These are phyloP conservation scores for Venturia nashicola DNA, from an alignment of 2,329 filamentous ascomycete species.

Conservation along the genomic window DNA sequence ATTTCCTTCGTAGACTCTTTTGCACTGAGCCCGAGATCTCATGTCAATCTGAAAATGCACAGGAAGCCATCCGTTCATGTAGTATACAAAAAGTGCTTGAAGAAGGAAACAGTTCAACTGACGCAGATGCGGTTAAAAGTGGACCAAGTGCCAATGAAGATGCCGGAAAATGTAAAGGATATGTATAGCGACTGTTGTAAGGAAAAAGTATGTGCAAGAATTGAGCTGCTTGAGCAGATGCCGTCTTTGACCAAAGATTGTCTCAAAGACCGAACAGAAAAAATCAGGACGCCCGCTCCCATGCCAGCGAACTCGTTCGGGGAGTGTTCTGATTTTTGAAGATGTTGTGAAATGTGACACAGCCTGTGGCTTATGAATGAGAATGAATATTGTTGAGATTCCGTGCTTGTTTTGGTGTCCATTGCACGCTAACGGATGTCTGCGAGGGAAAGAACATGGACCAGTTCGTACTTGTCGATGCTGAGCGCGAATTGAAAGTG, in stretches of 20 bases:
- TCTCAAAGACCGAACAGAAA: neutral
- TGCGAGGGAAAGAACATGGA: neutral
- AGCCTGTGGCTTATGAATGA: neutral
- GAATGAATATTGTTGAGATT: neutral
- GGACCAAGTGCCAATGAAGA: neutral
- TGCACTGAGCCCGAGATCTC: neutral
- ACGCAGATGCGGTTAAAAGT: neutral
- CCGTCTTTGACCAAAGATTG: neutral
- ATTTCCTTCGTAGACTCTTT: neutral
- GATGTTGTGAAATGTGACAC: neutral
- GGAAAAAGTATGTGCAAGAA: neutral
- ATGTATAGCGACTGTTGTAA: neutral
- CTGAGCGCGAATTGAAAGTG: neutral
- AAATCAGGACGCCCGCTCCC: neutral
- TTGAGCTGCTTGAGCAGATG: neutral
- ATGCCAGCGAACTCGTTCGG: neutral
- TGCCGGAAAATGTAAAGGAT: neutral
- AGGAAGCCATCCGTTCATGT: neutral
- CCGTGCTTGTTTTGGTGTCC: neutral
- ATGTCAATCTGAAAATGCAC: neutral
- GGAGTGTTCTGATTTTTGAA: neutral
- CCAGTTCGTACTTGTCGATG: neutral
- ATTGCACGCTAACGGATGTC: neutral
- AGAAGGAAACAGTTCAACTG: neutral
- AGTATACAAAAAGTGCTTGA: neutral